A percentile compares a stretch with the other conserved stretches of the same genome.
Evolutionary conservation across 2,329 filamentous ascomycete species (phyloP).

Genomic region (Saccharata proteae): DNA sequence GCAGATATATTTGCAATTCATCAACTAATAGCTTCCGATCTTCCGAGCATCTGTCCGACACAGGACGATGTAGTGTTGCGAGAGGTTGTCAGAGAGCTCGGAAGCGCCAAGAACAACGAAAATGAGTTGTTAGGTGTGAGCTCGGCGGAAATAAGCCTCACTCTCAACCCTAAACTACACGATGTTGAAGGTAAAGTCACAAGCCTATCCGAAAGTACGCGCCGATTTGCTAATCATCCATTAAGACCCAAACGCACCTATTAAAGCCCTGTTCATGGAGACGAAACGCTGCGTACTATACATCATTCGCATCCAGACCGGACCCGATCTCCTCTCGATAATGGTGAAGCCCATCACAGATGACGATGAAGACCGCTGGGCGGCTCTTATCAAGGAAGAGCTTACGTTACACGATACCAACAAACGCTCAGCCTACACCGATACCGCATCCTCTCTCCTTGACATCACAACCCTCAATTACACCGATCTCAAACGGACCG

Average conservation of each 20-base stretch:
- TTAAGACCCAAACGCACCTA: conserved; percentile 74
- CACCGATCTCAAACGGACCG: conserved; percentile 81
- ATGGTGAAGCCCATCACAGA: conserved; percentile 76
- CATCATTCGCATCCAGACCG: conserved; percentile 92
- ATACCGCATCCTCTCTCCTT: conserved; percentile 46
- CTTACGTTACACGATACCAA: conserved; percentile 44
- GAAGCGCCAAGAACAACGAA: conserved; percentile 93
- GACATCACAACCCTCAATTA: conserved; percentile 87
- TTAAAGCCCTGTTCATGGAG: conserved; percentile 93
- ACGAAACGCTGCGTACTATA: conserved; percentile 95
- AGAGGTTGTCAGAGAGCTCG: conserved; percentile 85
- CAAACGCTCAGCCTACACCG: conserved; percentile 64
- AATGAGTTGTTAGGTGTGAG: conserved; percentile 80
- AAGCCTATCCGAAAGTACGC: background rate
- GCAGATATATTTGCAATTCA: conserved; percentile 95
- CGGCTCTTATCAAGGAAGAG: conserved; percentile 68
- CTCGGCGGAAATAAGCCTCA: conserved; percentile 81
- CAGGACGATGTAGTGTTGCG: conserved; percentile 71
- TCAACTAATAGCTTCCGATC: conserved; percentile 68
- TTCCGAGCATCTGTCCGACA: conserved; percentile 62
- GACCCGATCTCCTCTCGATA: conserved; percentile 85
- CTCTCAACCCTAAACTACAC: conserved; percentile 77
- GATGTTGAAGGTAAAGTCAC: conserved; percentile 55
- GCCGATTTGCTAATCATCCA: conserved; percentile 14
- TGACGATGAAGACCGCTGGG: conserved; percentile 87